phyloP scores from a whole-genome alignment of 768 basidiomycete genomes.

The Lactifluus rugatus region DNA sequence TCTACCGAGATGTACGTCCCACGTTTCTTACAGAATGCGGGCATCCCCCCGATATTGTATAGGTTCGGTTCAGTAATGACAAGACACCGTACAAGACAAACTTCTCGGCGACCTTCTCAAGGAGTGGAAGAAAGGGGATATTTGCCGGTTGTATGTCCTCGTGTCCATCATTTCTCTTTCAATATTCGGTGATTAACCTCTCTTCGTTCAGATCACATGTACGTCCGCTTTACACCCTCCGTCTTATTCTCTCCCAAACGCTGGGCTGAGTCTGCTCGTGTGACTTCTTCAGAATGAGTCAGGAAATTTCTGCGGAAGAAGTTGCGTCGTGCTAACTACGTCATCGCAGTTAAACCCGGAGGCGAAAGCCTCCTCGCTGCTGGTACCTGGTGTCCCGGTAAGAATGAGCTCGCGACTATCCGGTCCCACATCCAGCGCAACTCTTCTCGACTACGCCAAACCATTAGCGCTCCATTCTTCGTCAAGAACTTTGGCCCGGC shows the following conservation, averaged over 20 bases:
- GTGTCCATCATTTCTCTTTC: background rate
- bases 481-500: constrained; percentile 69
- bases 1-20: constrained; percentile 73
- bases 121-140: constrained; percentile 83
- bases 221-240: constrained; percentile 20
- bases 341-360: constrained; percentile 48
- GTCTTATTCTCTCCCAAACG: background rate
- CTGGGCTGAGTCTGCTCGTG: background rate
- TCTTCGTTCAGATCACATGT: constrained; percentile 52
- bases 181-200: background rate
- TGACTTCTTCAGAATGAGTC: constrained; percentile 22
- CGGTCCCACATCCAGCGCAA: constrained; percentile 63
- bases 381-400: constrained; percentile 70
- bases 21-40: background rate
- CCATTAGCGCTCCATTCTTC: constrained; percentile 64
- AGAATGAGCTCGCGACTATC: constrained; percentile 69
- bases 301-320: constrained; percentile 6
- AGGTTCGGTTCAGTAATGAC: constrained; percentile 87
- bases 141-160: constrained; percentile 70
- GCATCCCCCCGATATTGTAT: background rate
- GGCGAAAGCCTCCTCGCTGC: constrained; percentile 66
- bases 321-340: background rate
- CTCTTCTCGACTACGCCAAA: constrained; percentile 49
- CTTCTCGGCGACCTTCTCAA: constrained; percentile 76
- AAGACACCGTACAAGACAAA: constrained; percentile 91